Percentiles rank a stretch among this genome's conserved stretches.
Evolutionary conservation across 352 stramenopile species (phyloP).

Genomic region (Globisporangium carolinianum): DNA sequence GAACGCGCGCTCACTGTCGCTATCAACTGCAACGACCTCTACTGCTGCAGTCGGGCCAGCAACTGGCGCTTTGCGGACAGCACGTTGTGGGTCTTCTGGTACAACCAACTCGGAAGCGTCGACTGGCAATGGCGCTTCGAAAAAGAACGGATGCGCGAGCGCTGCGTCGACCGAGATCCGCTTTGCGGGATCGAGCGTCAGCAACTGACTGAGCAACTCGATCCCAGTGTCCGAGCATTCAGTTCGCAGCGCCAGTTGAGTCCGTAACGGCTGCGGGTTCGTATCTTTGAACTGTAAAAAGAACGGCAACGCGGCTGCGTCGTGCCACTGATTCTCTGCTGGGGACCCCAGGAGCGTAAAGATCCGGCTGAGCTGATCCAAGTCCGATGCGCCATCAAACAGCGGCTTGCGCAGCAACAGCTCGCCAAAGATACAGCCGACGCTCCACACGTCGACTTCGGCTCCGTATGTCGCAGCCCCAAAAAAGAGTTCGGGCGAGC

Average conservation of each 20-base stretch:
- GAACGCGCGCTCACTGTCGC: conserved; percentile 13
- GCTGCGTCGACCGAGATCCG: conserved; percentile 47
- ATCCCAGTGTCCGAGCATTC: conserved; percentile 26
- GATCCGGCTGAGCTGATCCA: conserved; percentile 75
- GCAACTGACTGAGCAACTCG: conserved; percentile 41
- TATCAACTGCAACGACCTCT: conserved; percentile 3
- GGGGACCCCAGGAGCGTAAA: conserved; percentile 61
- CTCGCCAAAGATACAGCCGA: conserved; percentile 78
- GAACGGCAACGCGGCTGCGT: conserved; percentile 52
- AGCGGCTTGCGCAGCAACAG: conserved; percentile 53
- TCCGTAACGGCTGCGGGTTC: conserved; percentile 37
- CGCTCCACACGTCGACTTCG: conserved; percentile 71
- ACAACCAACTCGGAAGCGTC: conserved; percentile 22
- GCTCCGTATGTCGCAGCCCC: conserved; percentile 50
- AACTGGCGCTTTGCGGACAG: neutral
- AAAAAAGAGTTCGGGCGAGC: conserved; percentile 74
- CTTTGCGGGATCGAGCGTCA: conserved; percentile 52
- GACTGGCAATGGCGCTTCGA: conserved; percentile 28
- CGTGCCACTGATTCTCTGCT: conserved; percentile 51
- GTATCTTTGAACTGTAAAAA: conserved; percentile 71
- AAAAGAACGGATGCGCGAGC: conserved; percentile 60
- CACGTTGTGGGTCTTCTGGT: conserved; percentile 18
- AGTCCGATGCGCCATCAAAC: conserved; percentile 66
- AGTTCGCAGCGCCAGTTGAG: conserved; percentile 41
- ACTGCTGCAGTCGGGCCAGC: too few species aligned